Base-by-base conservation (phyloP, 805 yeast species). In the Yarrowia osloensis region DNA sequence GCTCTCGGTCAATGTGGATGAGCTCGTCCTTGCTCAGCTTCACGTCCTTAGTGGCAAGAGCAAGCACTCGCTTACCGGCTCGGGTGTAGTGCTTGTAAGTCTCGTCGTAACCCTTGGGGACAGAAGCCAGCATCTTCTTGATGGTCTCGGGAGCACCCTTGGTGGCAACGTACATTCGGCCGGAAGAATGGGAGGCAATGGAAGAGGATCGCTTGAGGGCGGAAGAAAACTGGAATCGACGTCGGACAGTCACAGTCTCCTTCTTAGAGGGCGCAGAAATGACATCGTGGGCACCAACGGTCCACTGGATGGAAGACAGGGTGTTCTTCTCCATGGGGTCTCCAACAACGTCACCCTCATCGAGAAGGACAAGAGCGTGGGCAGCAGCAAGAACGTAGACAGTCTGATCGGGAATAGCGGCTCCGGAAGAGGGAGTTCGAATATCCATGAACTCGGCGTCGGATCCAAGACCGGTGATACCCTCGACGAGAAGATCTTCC, bases 241-340 rank as follows among this genome's bases (percentile, higher is more conserved):
- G 93, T 71, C 90, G 81, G 70, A 95, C 90, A 71, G 84, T 83
- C 67, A 93, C 81, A 73, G 85, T 86, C 69, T 82, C 82, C 39
- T 69, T 63, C 31, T 72, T 69, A 69, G 79, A 78, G 15, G 78
- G 80, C 4, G 71, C 70, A 39, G 86, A 84, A 69, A 82, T 84
- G 52, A 89, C 89, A 75, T 92, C 97, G 71, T 91, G 90, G 67
- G 82, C 84, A 66, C 89, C 90, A 70, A 95, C 88, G 46, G 81
- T 82, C 97, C 98, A 95, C 33, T 87, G 86, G 68, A 95, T 85
- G 47, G 96, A 94, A 71, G 87, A 88, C 72, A 95, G 81, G 65
- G 99, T 95, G 29, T 96, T 97, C 79, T 92, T 91, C 80, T 95
- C 99, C 98, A 95, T 94, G 70, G 99, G 98, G 75, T 95, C 99